phyloP scores from a whole-genome alignment of 1,284 basidiomycete genomes.

The Trichosporon coremiiforme region DNA sequence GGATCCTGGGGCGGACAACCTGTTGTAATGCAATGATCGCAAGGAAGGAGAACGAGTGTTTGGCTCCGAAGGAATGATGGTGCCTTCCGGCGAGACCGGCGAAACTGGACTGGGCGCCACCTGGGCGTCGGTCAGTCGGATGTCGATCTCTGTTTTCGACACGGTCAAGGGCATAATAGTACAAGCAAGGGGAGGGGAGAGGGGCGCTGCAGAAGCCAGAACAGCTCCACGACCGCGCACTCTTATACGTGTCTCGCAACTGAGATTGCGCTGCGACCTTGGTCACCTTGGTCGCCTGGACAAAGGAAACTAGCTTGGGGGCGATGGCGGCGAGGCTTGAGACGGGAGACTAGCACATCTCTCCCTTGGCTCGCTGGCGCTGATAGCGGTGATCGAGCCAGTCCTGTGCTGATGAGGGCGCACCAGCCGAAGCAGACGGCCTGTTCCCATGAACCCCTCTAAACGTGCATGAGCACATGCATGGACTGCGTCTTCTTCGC shows the following conservation, averaged over 20 bases:
- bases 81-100: background rate
- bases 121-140: background rate
- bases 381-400: background rate
- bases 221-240: background rate
- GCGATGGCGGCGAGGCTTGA: background rate
- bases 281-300: background rate
- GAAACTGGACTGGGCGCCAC: background rate
- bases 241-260: background rate
- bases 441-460: background rate
- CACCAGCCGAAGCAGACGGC: background rate
- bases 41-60: background rate
- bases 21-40: background rate
- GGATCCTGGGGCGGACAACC: background rate
- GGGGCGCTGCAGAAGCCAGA: background rate
- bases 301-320: background rate
- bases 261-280: background rate
- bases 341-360: background rate
- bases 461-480: constrained; percentile 9
- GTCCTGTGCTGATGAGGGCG: background rate
- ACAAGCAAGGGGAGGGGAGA: background rate
- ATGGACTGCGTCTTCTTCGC: constrained; percentile 21
- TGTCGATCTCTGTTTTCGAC: background rate
- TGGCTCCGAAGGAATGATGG: background rate
- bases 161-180: background rate
- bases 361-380: background rate